phyloP scores from a whole-genome alignment of 2,329 filamentous ascomycete genomes.

The Aspergillus luchuensis region DNA sequence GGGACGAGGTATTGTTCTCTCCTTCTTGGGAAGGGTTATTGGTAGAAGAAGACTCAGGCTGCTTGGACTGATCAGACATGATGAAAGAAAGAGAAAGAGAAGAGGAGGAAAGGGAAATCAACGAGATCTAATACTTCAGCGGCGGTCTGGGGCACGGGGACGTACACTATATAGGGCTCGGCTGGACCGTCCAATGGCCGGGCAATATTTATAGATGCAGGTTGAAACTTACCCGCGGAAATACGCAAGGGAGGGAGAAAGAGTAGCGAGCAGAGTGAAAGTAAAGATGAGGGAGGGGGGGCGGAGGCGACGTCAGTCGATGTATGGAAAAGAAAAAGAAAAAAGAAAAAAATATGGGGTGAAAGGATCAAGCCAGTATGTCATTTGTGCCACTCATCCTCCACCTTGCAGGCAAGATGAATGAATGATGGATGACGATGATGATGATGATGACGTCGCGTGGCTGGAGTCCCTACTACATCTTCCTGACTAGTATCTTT shows the following conservation, averaged over 20 bases:
- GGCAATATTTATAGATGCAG: background rate
- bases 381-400: background rate
- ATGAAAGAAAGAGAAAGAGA: slow-evolving; percentile 22
- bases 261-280: too few species aligned
- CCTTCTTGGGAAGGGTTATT: slow-evolving; percentile 3
- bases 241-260: background rate
- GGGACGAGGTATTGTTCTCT: slow-evolving; percentile 2
- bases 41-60: background rate
- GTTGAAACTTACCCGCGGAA: background rate
- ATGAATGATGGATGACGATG: background rate
- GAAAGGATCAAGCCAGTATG: background rate
- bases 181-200: slow-evolving; percentile 1
- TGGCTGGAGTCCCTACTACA: background rate
- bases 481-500: too few species aligned
- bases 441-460: background rate
- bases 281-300: background rate
- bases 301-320: background rate
- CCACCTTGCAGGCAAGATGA: background rate
- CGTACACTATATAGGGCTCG: slow-evolving; percentile 10
- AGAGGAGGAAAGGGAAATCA: slow-evolving; percentile 9
- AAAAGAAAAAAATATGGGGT: background rate
- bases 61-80: slow-evolving; percentile 31
- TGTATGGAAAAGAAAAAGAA: background rate
- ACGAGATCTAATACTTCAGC: background rate
- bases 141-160: slow-evolving; percentile 10